Conservation (phyloP, 306 rosid genomes). For the peach (Prunus persica) region DNA sequence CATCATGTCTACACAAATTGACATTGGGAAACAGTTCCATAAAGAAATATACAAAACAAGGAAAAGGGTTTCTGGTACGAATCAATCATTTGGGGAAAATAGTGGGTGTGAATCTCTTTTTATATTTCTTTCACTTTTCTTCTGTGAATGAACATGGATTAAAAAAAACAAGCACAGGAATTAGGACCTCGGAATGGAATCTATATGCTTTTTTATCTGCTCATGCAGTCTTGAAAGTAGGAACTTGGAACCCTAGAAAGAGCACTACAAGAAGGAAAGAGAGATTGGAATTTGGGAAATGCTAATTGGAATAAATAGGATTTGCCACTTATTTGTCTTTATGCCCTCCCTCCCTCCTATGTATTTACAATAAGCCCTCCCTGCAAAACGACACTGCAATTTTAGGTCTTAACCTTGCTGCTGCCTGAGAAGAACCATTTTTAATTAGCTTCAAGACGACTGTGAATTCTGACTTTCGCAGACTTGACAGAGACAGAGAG, state of each 20-base stretch:
- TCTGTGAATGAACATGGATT: neutral
- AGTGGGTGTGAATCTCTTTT: neutral
- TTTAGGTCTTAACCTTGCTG: neutral
- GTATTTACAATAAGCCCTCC: neutral
- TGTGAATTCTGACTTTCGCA: too few relatives aligned
- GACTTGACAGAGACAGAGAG: too few relatives aligned
- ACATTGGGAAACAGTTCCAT: neutral
- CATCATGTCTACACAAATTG: neutral
- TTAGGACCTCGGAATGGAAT: constrained; percentile 34
- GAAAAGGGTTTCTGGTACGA: neutral
- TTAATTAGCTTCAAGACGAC: too few relatives aligned
- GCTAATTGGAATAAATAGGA: constrained; percentile 26
- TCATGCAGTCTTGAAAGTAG: constrained; percentile 21
- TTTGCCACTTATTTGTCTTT: constrained; percentile 26
- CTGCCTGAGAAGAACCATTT: too few relatives aligned
- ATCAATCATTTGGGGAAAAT: neutral
- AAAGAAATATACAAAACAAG: neutral
- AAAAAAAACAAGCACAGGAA: neutral
- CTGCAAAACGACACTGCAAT: constrained; percentile 1
- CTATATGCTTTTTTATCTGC: constrained; percentile 8
- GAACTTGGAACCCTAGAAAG: constrained; percentile 36
- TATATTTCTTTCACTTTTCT: neutral
- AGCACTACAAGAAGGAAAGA: constrained; percentile 2
- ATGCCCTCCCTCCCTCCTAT: neutral
- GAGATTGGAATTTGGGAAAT: neutral